Percentiles rank a stretch among this genome's conserved stretches.
These are phyloP conservation scores for Cercospora sp. DNA, from an alignment of 2,329 filamentous ascomycete species.

Conservation along the genomic window DNA sequence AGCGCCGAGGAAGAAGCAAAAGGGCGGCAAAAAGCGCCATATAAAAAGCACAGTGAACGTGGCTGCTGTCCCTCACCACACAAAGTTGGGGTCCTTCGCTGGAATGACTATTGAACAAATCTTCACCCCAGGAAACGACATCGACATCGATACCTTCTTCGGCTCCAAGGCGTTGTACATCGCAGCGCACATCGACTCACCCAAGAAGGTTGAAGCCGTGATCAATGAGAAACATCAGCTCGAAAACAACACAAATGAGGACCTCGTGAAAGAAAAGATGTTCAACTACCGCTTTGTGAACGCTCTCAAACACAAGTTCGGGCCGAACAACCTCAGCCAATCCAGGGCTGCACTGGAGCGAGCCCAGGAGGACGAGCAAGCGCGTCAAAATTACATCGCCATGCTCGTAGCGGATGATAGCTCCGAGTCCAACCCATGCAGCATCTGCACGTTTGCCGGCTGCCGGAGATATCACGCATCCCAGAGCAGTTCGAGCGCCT, in stretches of 20 bases:
- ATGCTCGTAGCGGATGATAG: background rate
- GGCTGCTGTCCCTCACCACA: background rate
- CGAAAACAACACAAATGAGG: background rate
- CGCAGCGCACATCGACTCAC: background rate
- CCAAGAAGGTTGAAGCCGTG: background rate
- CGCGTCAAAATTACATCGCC: background rate
- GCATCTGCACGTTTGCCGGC: background rate
- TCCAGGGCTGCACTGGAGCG: background rate
- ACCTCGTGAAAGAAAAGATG: background rate
- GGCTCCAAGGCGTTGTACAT: background rate
- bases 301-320: conserved; percentile 1
- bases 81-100: background rate
- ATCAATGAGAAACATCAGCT: background rate
- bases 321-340: background rate
- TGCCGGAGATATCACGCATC: background rate
- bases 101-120: background rate
- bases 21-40: background rate
- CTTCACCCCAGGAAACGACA: background rate
- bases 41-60: background rate
- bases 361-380: background rate
- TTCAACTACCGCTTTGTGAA: background rate
- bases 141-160: background rate
- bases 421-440: background rate
- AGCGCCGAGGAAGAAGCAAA: background rate
- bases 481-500: background rate